A percentile compares a stretch with the other conserved stretches of the same genome.
Conservation (phyloP, 352 stramenopile genomes). For the Pythium chondricola region DNA sequence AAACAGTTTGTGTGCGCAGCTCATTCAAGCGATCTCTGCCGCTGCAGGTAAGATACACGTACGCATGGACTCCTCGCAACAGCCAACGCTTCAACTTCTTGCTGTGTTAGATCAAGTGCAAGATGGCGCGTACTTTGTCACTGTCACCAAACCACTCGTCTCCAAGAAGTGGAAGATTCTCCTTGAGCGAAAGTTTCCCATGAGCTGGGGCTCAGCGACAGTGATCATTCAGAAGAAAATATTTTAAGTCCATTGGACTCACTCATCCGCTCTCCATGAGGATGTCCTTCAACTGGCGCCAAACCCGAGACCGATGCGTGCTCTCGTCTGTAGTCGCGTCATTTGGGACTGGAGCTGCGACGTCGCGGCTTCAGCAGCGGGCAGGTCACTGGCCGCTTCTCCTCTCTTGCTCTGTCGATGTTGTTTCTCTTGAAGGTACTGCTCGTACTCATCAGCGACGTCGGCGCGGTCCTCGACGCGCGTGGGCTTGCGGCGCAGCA, state of each 20-base stretch:
- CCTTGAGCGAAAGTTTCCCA: slow-evolving; percentile 52
- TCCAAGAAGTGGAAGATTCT: slow-evolving; percentile 56
- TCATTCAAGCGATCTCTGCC: slow-evolving; percentile 26
- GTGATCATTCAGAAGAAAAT: slow-evolving; percentile 63
- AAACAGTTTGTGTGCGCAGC: slow-evolving; percentile 6
- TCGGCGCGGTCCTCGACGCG: slow-evolving; percentile 62
- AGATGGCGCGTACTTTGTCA: slow-evolving; percentile 53
- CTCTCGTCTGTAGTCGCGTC: slow-evolving; percentile 15
- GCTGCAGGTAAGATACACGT: slow-evolving; percentile 23
- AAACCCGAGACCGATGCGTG: slow-evolving; percentile 14
- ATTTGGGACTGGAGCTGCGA: slow-evolving; percentile 6
- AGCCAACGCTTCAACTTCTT: background rate
- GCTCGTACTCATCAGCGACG: slow-evolving; percentile 66
- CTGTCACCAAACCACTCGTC: slow-evolving; percentile 47
- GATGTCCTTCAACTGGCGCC: slow-evolving; percentile 7
- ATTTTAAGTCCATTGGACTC: slow-evolving; percentile 19
- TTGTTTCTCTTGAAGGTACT: slow-evolving; percentile 55
- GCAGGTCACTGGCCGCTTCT: background rate
- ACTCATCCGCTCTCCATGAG: too few relatives aligned
- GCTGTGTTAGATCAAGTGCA: slow-evolving; percentile 25
- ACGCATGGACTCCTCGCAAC: too few relatives aligned
- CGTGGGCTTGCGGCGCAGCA: slow-evolving; percentile 55
- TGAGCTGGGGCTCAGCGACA: slow-evolving; percentile 59
- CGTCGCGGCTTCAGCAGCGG: background rate
- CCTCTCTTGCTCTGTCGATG: background rate